Evolutionary conservation across 768 basidiomycete genomes (phyloP).

Genomic region (Fomitopsis serialis): DNA sequence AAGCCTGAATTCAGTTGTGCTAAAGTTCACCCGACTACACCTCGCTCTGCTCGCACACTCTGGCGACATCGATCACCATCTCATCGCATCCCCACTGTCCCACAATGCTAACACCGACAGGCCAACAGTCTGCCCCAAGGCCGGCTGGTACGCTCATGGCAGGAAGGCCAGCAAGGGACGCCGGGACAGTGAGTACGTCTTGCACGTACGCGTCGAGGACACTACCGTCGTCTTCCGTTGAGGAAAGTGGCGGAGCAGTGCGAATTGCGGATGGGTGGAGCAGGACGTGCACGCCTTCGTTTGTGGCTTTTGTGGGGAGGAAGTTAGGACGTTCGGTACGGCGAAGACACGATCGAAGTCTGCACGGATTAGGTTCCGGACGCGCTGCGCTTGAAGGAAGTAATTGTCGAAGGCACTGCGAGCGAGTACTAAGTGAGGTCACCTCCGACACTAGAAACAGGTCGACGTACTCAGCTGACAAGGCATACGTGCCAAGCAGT

Average conservation of each 20-base stretch:
- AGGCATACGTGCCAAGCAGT: conserved; percentile 83
- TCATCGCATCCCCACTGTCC: conserved; percentile 85
- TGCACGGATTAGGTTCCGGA: conserved; percentile 62
- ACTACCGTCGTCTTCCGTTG: neutral
- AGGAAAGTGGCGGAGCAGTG: conserved; percentile 63
- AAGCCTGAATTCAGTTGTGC: too few relatives aligned
- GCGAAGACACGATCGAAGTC: conserved; percentile 76
- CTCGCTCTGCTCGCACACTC: neutral
- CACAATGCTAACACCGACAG: conserved; percentile 76
- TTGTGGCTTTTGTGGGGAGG: neutral
- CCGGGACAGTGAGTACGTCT: conserved; percentile 89
- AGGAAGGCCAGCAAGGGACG: conserved; percentile 85
- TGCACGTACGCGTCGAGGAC: conserved; percentile 69
- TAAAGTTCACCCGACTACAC: too few relatives aligned
- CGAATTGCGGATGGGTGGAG: conserved; percentile 84
- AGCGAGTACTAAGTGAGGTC: neutral
- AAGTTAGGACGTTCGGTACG: conserved; percentile 38
- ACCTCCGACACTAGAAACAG: neutral
- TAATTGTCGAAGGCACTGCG: conserved; percentile 94
- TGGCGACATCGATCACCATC: conserved; percentile 46
- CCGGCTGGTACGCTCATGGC: conserved; percentile 69
- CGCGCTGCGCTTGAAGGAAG: conserved; percentile 85
- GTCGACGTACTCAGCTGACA: conserved; percentile 80
- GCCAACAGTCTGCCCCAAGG: conserved; percentile 57
- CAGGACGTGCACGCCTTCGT: conserved; percentile 63